These are phyloP conservation scores for Trichomonas gallinae DNA, from an alignment of 208 protist species.

Conservation along the genomic window DNA sequence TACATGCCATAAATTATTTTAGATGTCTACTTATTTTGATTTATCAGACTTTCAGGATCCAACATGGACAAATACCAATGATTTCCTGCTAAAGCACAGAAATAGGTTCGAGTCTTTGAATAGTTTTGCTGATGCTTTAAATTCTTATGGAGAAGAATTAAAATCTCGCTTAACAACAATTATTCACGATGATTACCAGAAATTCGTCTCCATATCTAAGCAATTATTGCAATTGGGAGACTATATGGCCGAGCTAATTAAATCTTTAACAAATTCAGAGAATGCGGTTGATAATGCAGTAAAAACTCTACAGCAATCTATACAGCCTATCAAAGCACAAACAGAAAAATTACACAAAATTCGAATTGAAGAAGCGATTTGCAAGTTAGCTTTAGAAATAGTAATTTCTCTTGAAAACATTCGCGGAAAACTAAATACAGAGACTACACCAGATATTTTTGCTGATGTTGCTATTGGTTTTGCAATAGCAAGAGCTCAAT, in stretches of 20 bases:
- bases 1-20: not conserved
- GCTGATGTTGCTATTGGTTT: not conserved
- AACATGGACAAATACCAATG: not conserved
- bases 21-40: not conserved
- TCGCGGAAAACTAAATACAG: not conserved
- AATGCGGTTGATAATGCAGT: not conserved
- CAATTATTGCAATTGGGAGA: not conserved
- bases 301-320: not conserved
- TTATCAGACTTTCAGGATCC: not conserved
- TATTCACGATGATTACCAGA: not conserved
- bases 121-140: not conserved
- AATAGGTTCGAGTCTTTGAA: not conserved
- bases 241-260: not conserved
- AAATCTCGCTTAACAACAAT: not conserved
- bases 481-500: not conserved
- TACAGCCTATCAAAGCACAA: not conserved
- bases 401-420: not conserved
- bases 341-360: conserved; percentile 8
- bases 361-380: not conserved
- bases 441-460: not conserved
- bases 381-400: not conserved
- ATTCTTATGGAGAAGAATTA: not conserved
- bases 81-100: not conserved
- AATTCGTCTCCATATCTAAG: not conserved
- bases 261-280: not conserved